Conservation (phyloP, 495 filamentous ascomycete genomes). For the Daldinia childiae region DNA sequence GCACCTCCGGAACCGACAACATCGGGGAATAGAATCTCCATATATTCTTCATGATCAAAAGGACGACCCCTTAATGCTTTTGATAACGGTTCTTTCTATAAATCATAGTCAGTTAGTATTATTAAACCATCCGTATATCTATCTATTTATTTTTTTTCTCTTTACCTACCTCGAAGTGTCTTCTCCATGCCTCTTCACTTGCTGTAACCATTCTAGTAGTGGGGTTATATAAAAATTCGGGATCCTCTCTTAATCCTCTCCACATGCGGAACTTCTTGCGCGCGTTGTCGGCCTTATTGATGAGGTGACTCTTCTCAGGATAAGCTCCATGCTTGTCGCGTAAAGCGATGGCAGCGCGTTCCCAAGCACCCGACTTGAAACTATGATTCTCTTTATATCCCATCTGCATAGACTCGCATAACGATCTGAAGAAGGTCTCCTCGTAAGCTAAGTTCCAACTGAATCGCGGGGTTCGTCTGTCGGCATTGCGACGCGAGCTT, state of each 20-base stretch:
- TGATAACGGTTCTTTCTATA: slow-evolving; percentile 59
- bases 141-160: background rate
- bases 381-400: slow-evolving; percentile 60
- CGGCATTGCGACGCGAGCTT: slow-evolving; percentile 45
- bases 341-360: slow-evolving; percentile 57
- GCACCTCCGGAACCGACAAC: slow-evolving; percentile 61
- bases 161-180: slow-evolving; percentile 56
- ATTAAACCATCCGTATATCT: background rate
- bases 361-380: slow-evolving; percentile 63
- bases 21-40: slow-evolving; percentile 61
- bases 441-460: slow-evolving; percentile 61
- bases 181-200: slow-evolving; percentile 58
- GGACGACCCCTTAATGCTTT: slow-evolving; percentile 57
- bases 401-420: slow-evolving; percentile 60
- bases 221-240: slow-evolving; percentile 58
- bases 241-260: slow-evolving; percentile 60
- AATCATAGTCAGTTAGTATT: slow-evolving; percentile 6
- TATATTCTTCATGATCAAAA: slow-evolving; percentile 62
- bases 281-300: slow-evolving; percentile 65
- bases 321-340: slow-evolving; percentile 57
- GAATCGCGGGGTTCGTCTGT: slow-evolving; percentile 60
- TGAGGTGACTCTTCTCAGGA: slow-evolving; percentile 61
- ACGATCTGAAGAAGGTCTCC: slow-evolving; percentile 60
- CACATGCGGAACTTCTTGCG: slow-evolving; percentile 64
- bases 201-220: slow-evolving; percentile 55